Evolutionary conservation across 768 basidiomycete species (phyloP).

Genomic region (Floccularia luteovirens): DNA sequence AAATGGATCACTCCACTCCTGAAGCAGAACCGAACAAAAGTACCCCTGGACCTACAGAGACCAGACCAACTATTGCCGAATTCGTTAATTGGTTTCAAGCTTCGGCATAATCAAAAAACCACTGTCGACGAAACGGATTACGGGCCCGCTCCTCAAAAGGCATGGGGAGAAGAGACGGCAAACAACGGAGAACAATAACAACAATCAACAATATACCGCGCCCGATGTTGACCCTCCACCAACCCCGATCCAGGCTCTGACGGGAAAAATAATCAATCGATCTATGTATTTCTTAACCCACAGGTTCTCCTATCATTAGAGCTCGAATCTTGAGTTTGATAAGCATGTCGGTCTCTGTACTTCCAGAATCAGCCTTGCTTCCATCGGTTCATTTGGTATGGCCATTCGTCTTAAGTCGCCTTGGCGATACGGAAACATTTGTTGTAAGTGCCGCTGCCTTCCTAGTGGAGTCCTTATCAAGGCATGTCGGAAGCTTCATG

Average conservation of each 20-base stretch:
- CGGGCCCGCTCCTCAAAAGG: conserved; percentile 49
- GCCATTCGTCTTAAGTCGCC: conserved; percentile 88
- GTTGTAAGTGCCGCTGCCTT: conserved; percentile 73
- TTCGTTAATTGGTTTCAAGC: conserved; percentile 66
- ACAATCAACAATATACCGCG: conserved; percentile 20
- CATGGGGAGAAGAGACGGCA: conserved; percentile 39
- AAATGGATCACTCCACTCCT: conserved; percentile 35
- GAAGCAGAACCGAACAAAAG: conserved; percentile 8
- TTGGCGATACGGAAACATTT: conserved; percentile 65
- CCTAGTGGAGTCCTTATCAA: conserved; percentile 66
- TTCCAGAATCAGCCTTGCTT: conserved; percentile 67
- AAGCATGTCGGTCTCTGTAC: conserved; percentile 63
- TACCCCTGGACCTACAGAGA: conserved; percentile 11
- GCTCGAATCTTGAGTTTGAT: conserved; percentile 76
- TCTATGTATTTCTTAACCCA: conserved; percentile 91
- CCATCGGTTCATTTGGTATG: conserved; percentile 85
- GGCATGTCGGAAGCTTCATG: conserved; percentile 81
- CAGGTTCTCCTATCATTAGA: conserved; percentile 76
- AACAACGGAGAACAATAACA: conserved; percentile 10
- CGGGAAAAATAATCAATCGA: conserved; percentile 80
- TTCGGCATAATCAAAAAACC: conserved; percentile 21
- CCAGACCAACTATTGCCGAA: conserved; percentile 25
- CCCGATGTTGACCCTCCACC: conserved; percentile 41
- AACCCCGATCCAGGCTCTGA: conserved; percentile 68
- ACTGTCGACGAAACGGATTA: conserved; percentile 35